Evolutionary conservation across 176 grass and related monocot species (phyloP).

Genomic region (Coix lacrymajobi): DNA sequence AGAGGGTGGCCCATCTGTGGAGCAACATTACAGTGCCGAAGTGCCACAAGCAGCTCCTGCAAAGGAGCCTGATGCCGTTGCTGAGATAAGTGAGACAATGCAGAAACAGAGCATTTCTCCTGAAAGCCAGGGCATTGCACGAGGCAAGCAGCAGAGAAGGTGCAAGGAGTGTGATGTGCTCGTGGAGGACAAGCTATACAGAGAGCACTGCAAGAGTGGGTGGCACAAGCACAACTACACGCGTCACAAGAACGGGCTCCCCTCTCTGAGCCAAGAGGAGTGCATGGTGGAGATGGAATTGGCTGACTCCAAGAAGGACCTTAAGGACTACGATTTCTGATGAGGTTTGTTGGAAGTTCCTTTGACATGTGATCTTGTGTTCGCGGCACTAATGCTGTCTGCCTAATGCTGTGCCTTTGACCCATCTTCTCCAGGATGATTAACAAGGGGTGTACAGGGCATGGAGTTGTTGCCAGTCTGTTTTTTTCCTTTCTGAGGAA

Average conservation of each 20-base stretch:
- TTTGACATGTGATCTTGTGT: background rate
- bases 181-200: constrained; percentile 61
- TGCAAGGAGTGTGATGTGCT: constrained; percentile 61
- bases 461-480: too few relatives aligned
- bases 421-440: background rate
- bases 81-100: constrained; percentile 41
- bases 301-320: constrained; percentile 41
- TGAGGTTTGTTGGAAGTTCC: constrained; percentile 1
- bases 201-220: constrained; percentile 72
- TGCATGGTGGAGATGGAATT: constrained; percentile 66
- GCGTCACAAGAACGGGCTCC: constrained; percentile 53
- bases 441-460: background rate
- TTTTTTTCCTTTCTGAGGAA: too few relatives aligned
- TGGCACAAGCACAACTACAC: constrained; percentile 93
- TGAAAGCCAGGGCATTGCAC: constrained; percentile 15
- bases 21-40: constrained; percentile 38
- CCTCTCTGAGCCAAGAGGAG: constrained; percentile 55
- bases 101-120: constrained; percentile 47
- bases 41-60: constrained; percentile 32
- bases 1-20: constrained; percentile 55
- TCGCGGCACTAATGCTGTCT: background rate
- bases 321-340: constrained; percentile 77
- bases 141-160: constrained; percentile 44
- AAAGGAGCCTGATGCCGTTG: constrained; percentile 22
- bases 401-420: background rate